Percentiles rank a stretch among this genome's conserved stretches.
These are phyloP conservation scores for Dissophora ornata DNA, from an alignment of 192 early-diverging fungal species.

Conservation along the genomic window DNA sequence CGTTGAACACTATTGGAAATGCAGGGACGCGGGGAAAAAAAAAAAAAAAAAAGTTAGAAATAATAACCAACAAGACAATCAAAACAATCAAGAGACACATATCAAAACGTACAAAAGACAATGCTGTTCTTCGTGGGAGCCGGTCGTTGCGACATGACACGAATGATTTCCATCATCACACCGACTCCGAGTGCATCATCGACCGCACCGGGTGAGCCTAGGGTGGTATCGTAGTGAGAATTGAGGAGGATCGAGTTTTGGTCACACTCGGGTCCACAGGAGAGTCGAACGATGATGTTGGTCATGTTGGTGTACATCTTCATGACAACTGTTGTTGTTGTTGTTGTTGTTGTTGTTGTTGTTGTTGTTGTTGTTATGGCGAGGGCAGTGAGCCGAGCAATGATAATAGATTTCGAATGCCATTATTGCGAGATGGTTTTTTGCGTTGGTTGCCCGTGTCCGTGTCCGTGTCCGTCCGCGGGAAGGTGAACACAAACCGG, in stretches of 20 bases:
- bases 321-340: constrained; percentile 57
- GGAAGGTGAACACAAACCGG: too few species aligned
- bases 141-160: constrained; percentile 59
- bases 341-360: constrained; percentile 4
- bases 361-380: constrained; percentile 4
- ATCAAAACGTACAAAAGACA: constrained; percentile 63
- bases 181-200: constrained; percentile 79
- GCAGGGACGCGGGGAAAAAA: neutral
- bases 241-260: constrained; percentile 76
- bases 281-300: constrained; percentile 77
- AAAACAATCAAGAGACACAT: neutral
- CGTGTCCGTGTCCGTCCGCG: too few species aligned
- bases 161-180: constrained; percentile 77
- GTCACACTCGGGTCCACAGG: constrained; percentile 74
- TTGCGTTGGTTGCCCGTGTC: too few species aligned
- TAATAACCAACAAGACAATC: neutral
- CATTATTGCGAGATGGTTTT: too few species aligned
- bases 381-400: neutral
- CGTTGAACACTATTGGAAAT: constrained; percentile 72
- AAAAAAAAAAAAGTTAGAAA: neutral
- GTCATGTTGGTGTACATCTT: constrained; percentile 79
- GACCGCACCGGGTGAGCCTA: constrained; percentile 66
- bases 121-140: constrained; percentile 60
- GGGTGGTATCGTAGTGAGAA: constrained; percentile 76
- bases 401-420: too few species aligned